A percentile compares a stretch with the other conserved stretches of the same genome.
These are phyloP conservation scores for Lentinula detonsa DNA, from an alignment of 768 basidiomycete genomes.

Conservation along the genomic window DNA sequence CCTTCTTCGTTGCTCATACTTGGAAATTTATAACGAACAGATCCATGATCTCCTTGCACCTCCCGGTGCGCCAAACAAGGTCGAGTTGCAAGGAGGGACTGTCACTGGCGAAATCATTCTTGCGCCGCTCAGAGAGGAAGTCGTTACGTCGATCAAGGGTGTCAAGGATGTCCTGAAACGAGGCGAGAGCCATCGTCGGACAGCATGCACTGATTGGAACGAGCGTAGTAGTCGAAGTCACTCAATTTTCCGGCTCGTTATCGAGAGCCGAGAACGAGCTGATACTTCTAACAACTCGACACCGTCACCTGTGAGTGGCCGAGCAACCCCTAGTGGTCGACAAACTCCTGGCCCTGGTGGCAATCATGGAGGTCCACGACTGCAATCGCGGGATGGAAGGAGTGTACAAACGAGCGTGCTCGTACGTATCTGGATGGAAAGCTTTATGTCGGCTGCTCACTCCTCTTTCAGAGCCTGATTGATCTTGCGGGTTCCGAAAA, in stretches of 20 bases:
- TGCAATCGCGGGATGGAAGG: slow-evolving; percentile 74
- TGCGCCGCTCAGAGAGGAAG: slow-evolving; percentile 81
- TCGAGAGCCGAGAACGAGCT: slow-evolving; percentile 75
- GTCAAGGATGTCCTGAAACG: slow-evolving; percentile 81
- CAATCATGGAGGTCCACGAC: slow-evolving; percentile 43
- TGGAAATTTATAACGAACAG: slow-evolving; percentile 95
- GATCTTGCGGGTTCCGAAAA: slow-evolving; percentile 97
- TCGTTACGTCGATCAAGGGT: slow-evolving; percentile 84
- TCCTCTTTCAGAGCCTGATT: slow-evolving; percentile 64
- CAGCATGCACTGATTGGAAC: slow-evolving; percentile 99
- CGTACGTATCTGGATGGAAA: slow-evolving; percentile 32
- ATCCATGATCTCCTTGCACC: slow-evolving; percentile 85
- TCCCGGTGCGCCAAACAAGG: slow-evolving; percentile 48
- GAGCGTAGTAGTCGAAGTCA: slow-evolving; percentile 92
- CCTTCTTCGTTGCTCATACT: slow-evolving; percentile 91
- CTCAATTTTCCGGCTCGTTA: slow-evolving; percentile 88
- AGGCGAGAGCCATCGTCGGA: slow-evolving; percentile 83
- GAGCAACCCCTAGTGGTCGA: slow-evolving; percentile 20
- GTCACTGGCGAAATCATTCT: slow-evolving; percentile 53
- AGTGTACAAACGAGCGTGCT: slow-evolving; percentile 75
- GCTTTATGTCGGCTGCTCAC: neutral
- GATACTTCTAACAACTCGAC: slow-evolving; percentile 34
- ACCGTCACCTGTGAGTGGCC: slow-evolving; percentile 20
- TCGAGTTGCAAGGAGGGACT: slow-evolving; percentile 68
- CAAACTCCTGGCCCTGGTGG: slow-evolving; percentile 43